Base-by-base conservation (phyloP, 371 early-diverging fungal species). In the Sporodiniella umbellata region DNA sequence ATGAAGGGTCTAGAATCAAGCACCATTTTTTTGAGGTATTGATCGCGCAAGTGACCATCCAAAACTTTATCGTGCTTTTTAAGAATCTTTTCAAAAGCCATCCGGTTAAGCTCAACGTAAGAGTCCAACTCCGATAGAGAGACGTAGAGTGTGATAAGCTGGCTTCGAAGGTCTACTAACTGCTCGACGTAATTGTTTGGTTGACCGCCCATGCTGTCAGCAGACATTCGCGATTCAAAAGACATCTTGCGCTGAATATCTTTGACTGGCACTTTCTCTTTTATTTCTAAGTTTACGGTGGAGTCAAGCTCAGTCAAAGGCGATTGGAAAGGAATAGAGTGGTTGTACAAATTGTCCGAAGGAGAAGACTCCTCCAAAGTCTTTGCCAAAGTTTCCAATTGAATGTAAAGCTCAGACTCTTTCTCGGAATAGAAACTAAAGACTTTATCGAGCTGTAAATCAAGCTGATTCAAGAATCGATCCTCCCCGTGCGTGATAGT, bases 1-100 rank as follows among this genome's bases (percentile, higher is more conserved):
- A 75, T 72, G 62, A 86, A 91, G 0, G 88, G 84, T 4, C 75
- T 64, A 1, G 83, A 66, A 3, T 66, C 62, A 42, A 78, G 74
- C 0, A 91, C 85, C 53, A 80, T 82, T 38, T 72, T 71, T 19
- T 72, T 68, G 60, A 87, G 64, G 59, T 88, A 89, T 2, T 56
- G 56, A 26, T 77, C 64, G 25, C 62, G 58, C 11, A 72, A 42
- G 15, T 69, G 53, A n/a, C 74, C 76, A 17, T 78, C 74, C 4
- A 89, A 78, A 5, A 90, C 88, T 71, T 96, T 98, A 73, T 98
- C 98, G 61, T 89, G 91, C 70, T 98, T 96, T 66, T 96, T 97
- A 15, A 98, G 68, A 58, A 97, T 92, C 72, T 96, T 99, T 60
- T 85, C 77, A 68, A 99, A 97, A 3, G 96, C 97, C 2, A 90